Conservation (phyloP, 805 yeast species). For the Yarrowia porcina region DNA sequence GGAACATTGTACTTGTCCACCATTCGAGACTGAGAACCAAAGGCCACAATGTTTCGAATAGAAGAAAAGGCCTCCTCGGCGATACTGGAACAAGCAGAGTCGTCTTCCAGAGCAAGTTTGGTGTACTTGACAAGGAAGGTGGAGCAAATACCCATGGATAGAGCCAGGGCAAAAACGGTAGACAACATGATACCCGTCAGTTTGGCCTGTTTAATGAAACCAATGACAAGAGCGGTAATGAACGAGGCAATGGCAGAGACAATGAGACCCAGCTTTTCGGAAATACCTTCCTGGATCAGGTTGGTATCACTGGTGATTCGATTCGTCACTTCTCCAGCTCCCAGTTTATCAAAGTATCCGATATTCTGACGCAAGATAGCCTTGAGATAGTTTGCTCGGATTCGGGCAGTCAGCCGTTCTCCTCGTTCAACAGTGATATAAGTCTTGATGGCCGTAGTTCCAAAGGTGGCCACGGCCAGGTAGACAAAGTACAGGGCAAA, state of each 20-base stretch:
- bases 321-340: conserved; percentile 45
- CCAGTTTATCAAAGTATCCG: conserved; percentile 44
- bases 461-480: conserved; percentile 41
- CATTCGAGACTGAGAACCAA: conserved; percentile 42
- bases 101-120: conserved; percentile 31
- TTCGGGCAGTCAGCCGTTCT: conserved; percentile 42
- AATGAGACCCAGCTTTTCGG: conserved; percentile 43
- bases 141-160: conserved; percentile 37
- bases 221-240: conserved; percentile 41
- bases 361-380: conserved; percentile 43
- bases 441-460: conserved; percentile 38
- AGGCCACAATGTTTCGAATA: conserved; percentile 44
- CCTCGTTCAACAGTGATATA: conserved; percentile 42
- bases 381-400: conserved; percentile 40
- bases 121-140: conserved; percentile 36
- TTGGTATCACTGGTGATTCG: conserved; percentile 45
- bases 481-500: conserved; percentile 43
- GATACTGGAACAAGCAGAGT: conserved; percentile 39
- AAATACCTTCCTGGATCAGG: conserved; percentile 44
- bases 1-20: conserved; percentile 36
- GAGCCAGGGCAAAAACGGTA: conserved; percentile 37
- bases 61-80: conserved; percentile 46
- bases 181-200: conserved; percentile 40
- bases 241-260: conserved; percentile 42
- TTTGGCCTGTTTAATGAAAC: conserved; percentile 40